Evolutionary conservation across 805 yeast genomes (phyloP).

Genomic region (Kregervanrija pseudodelftensis): DNA sequence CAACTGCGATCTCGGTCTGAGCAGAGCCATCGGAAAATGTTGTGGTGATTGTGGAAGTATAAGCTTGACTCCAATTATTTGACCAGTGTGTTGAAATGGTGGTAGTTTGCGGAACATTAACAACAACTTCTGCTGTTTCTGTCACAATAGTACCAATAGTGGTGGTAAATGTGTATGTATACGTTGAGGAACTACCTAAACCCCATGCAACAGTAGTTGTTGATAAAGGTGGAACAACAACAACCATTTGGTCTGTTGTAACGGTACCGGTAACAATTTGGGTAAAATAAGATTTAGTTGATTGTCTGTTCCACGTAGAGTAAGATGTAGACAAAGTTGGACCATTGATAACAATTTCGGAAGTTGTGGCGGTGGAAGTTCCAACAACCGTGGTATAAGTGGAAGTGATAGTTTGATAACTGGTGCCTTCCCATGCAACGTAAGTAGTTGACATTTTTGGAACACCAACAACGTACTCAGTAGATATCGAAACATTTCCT

Average conservation of each 20-base stretch:
- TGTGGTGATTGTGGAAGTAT: neutral
- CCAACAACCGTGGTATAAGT: neutral
- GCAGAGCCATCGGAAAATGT: neutral
- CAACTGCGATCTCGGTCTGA: neutral
- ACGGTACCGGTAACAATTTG: neutral
- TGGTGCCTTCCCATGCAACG: neutral
- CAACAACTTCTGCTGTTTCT: neutral
- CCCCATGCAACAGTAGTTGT: conserved; percentile 2
- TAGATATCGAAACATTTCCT: neutral
- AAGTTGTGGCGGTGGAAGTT: neutral
- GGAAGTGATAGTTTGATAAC: neutral
- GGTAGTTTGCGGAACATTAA: neutral
- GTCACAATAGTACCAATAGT: neutral
- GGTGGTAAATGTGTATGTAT: neutral
- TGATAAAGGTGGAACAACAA: conserved; percentile 1
- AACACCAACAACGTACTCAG: conserved; percentile 1
- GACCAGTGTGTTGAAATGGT: neutral
- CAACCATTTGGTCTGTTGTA: neutral
- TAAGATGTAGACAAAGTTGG: neutral
- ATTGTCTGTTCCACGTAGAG: neutral
- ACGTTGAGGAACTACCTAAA: neutral
- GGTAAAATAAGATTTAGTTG: neutral
- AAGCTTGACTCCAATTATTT: neutral
- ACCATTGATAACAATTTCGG: neutral
- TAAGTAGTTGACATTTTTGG: neutral